A percentile compares a stretch with the other conserved stretches of the same genome.
Conservation (phyloP, 108 stramenopile genomes). For the Mediolabrus comicus region DNA sequence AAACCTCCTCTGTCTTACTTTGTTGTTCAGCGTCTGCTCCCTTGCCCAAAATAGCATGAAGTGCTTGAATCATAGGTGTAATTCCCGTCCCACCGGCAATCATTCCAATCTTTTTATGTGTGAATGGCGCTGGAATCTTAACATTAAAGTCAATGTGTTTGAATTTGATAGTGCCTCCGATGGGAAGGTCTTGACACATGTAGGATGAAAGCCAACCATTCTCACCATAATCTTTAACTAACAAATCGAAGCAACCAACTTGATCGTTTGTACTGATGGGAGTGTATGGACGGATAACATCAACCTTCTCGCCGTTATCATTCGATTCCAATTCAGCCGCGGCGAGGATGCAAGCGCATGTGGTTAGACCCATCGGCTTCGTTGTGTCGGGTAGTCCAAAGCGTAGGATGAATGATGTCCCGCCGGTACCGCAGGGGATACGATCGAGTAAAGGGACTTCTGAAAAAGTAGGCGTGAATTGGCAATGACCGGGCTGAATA, state of each 20-base stretch:
- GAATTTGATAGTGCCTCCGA: conserved; percentile 56
- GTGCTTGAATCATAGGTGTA: conserved; percentile 96
- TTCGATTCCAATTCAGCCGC: conserved; percentile 56
- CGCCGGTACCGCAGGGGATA: conserved; percentile 20
- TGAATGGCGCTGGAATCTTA: conserved; percentile 83
- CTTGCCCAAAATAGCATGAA: conserved; percentile 89
- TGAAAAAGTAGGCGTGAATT: conserved; percentile 63
- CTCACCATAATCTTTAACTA: conserved; percentile 83
- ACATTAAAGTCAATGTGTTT: conserved; percentile 90
- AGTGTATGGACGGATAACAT: conserved; percentile 91
- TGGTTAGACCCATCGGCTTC: conserved; percentile 66
- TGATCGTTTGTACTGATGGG: conserved; percentile 89
- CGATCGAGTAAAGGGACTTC: conserved; percentile 61
- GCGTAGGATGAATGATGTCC: conserved; percentile 64
- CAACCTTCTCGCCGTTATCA: conserved; percentile 42
- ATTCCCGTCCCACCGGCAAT: conserved; percentile 97
- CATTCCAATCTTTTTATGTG: conserved; percentile 87
- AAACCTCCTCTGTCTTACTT: conserved; percentile 56
- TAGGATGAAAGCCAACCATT: conserved; percentile 61
- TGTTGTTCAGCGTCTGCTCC: conserved; percentile 46
- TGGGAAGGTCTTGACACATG: conserved; percentile 50
- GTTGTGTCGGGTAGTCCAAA: conserved; percentile 68
- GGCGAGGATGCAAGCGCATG: conserved; percentile 92
- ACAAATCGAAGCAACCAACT: conserved; percentile 88
- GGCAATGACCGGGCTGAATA: conserved; percentile 68